phyloP scores from a whole-genome alignment of 1,139 yeast species.

The Saccharomyces uvarum region DNA sequence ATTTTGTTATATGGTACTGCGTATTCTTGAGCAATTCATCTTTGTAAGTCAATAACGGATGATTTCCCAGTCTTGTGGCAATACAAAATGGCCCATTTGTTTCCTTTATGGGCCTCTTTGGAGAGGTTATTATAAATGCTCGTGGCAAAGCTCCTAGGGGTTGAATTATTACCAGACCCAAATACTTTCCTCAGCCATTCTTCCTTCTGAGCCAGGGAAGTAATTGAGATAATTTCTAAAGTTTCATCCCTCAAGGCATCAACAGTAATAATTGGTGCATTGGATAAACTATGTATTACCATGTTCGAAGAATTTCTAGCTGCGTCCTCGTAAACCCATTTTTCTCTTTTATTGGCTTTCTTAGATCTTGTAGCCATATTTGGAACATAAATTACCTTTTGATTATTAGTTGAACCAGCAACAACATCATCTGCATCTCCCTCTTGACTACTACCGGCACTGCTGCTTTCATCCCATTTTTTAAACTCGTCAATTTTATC shows the following conservation, averaged over 20 bases:
- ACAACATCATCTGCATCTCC: constrained; percentile 27
- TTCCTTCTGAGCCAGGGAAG: constrained; percentile 69
- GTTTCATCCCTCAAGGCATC: constrained; percentile 77
- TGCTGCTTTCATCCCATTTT: constrained; percentile 27
- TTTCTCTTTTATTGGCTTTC: constrained; percentile 68
- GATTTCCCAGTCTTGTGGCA: constrained; percentile 70
- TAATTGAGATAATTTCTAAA: constrained; percentile 68
- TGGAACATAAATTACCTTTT: constrained; percentile 51
- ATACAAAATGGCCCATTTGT: constrained; percentile 63
- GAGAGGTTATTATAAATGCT: constrained; percentile 63
- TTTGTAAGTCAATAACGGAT: constrained; percentile 58
- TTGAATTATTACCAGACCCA: constrained; percentile 57
- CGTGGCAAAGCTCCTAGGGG: constrained; percentile 69
- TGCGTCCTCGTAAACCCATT: constrained; percentile 73
- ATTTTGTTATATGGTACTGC: not conserved
- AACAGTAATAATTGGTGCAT: constrained; percentile 64
- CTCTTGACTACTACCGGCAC: constrained; percentile 27
- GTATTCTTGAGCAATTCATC: constrained; percentile 29
- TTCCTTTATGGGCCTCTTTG: constrained; percentile 66
- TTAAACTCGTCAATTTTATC: constrained; percentile 20
- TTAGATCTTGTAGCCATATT: constrained; percentile 67
- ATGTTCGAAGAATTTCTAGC: constrained; percentile 54
- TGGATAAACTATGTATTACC: constrained; percentile 47
- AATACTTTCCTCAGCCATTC: constrained; percentile 80
- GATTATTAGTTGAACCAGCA: constrained; percentile 35